phyloP scores from a whole-genome alignment of 129 eudicot species.

The Sambucus nigra region DNA sequence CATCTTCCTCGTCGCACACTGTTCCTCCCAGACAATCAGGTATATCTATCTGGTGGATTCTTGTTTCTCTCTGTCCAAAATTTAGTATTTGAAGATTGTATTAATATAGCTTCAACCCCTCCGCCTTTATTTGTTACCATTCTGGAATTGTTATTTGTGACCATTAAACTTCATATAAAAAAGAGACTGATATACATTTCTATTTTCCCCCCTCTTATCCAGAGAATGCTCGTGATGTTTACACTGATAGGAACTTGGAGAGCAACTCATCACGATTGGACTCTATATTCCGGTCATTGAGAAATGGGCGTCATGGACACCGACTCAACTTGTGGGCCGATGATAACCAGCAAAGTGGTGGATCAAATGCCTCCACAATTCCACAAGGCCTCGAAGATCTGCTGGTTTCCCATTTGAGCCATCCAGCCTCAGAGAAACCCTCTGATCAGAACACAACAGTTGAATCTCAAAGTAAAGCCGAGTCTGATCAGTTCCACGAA shows the following conservation, averaged over 20 bases:
- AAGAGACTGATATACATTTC: not conserved
- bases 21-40: conserved; percentile 64
- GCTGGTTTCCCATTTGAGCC: conserved; percentile 68
- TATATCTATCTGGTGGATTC: conserved; percentile 13
- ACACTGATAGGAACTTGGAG: conserved; percentile 50
- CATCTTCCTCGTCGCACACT: conserved; percentile 41
- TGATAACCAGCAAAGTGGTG: conserved; percentile 62
- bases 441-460: conserved; percentile 34
- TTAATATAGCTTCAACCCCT: too few relatives aligned
- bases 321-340: conserved; percentile 75
- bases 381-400: conserved; percentile 88
- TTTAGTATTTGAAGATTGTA: not conserved
- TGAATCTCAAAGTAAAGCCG: conserved; percentile 44
- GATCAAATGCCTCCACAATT: conserved; percentile 63
- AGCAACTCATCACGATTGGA: conserved; percentile 63
- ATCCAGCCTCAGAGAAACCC: conserved; percentile 47
- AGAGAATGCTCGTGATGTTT: conserved; percentile 59
- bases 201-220: conserved; percentile 9
- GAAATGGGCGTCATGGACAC: conserved; percentile 83
- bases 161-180: not conserved
- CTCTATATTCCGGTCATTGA: conserved; percentile 67
- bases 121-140: not conserved
- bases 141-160: not conserved
- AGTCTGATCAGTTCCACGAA: conserved; percentile 34
- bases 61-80: not conserved